Evolutionary conservation across 1,284 basidiomycete species (phyloP).

Genomic region (Golubevia sp.): DNA sequence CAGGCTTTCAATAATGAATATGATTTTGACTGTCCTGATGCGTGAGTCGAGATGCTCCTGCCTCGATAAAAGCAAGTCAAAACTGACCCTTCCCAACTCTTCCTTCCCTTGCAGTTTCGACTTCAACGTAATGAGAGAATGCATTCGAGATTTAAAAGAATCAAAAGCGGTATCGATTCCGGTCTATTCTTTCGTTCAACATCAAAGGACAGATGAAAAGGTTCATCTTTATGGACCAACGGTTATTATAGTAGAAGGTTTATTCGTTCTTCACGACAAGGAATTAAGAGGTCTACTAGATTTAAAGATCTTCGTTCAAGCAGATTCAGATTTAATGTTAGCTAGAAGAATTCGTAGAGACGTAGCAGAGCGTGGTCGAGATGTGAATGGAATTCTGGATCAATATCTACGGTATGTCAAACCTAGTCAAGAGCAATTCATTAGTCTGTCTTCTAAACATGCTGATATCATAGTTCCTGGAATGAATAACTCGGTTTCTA

Average conservation of each 20-base stretch:
- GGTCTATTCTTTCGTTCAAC: conserved; percentile 88
- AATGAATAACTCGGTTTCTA: conserved; percentile 67
- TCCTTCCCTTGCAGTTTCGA: too few relatives aligned
- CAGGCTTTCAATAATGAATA: conserved; percentile 82
- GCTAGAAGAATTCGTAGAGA: conserved; percentile 87
- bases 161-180: conserved; percentile 74
- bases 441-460: conserved; percentile 81
- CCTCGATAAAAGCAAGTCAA: too few relatives aligned
- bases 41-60: too few relatives aligned
- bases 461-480: conserved; percentile 70
- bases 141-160: conserved; percentile 79
- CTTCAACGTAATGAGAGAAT: conserved; percentile 82
- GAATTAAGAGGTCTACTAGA: conserved; percentile 79
- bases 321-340: conserved; percentile 95
- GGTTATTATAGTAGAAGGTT: conserved; percentile 94
- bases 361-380: conserved; percentile 82
- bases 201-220: conserved; percentile 82
- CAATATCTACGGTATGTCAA: conserved; percentile 95
- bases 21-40: conserved; percentile 92
- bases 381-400: conserved; percentile 82
- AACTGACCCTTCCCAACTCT: too few relatives aligned
- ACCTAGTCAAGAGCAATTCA: conserved; percentile 90
- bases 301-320: conserved; percentile 74
- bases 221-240: conserved; percentile 93
- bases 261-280: conserved; percentile 78